Conservation (phyloP, 1,284 basidiomycete species). For the Coniferiporia weirii region DNA sequence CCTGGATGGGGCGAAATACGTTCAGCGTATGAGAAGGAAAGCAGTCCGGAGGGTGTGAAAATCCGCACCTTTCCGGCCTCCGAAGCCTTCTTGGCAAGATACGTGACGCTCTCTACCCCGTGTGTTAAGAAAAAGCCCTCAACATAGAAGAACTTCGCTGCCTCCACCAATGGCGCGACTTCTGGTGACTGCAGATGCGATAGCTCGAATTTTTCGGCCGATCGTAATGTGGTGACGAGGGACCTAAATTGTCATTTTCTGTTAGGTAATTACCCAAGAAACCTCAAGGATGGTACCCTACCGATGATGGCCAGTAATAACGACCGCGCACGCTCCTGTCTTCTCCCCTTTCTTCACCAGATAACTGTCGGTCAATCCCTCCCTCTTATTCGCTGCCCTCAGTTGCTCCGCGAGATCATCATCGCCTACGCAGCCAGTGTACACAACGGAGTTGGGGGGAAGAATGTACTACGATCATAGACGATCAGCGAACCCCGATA, state of each 20-base stretch:
- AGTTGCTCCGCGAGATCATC: slow-evolving; percentile 90
- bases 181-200: slow-evolving; percentile 75
- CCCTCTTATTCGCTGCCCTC: slow-evolving; percentile 88
- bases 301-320: slow-evolving; percentile 93
- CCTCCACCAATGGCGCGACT: slow-evolving; percentile 74
- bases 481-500: background rate
- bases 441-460: slow-evolving; percentile 88
- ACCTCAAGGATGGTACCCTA: slow-evolving; percentile 29
- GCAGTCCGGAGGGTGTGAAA: slow-evolving; percentile 12
- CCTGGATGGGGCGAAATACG: slow-evolving; percentile 46
- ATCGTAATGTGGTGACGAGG: slow-evolving; percentile 85
- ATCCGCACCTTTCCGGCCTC: slow-evolving; percentile 64
- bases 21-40: background rate
- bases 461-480: slow-evolving; percentile 68
- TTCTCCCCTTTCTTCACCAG: slow-evolving; percentile 82
- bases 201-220: slow-evolving; percentile 85
- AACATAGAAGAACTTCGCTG: slow-evolving; percentile 88
- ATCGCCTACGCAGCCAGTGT: slow-evolving; percentile 91
- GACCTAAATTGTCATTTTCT: slow-evolving; percentile 48
- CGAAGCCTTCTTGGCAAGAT: slow-evolving; percentile 81
- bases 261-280: slow-evolving; percentile 1
- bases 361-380: slow-evolving; percentile 88
- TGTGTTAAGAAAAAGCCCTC: slow-evolving; percentile 99
- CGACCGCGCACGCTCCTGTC: slow-evolving; percentile 95
- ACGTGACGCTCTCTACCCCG: slow-evolving; percentile 70